Base-by-base conservation (phyloP, 2,329 filamentous ascomycete species). In the Drechmeria coniospora region DNA sequence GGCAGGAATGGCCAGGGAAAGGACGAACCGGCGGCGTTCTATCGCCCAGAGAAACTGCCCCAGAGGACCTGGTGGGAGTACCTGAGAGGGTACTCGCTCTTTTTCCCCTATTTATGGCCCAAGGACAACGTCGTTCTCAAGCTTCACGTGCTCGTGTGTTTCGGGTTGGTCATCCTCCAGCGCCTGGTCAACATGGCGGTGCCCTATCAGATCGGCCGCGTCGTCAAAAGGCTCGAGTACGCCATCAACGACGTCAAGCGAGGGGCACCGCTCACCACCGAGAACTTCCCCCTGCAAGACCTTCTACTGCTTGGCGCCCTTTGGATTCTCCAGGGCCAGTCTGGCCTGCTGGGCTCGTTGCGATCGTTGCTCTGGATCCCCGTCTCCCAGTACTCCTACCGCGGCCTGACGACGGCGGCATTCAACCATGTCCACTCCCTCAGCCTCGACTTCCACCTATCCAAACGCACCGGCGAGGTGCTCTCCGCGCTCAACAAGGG, bases 71-170 rank as follows among this genome's bases (percentile, higher is more conserved):
- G 90, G 90, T 92, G 80, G 74, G 86, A 95, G 47, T 98, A 98
- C 50, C 61, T 94, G 34, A 75, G 78, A 37, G 84, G 87, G 25
- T 98, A 95, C 52, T 80, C 78, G 9, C 63, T 94, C 28, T 93
- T 98, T 55, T 92, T 95, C 49, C 87, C 86, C 0, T 98, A 95
- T 47, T 70, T 95, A 32, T 98, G 90, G 90, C 90, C 90, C 1
- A 79, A 75, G 43, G 87, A 87, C 45, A 75, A 82, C 21, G 23
- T 47, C 5, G 67, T 63, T 37, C 62, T 98, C 30, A 78, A 94
- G 56, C 38, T 83, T 15, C 67, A 86, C 30, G 83, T 94, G 13
- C 50, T 92, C 13, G 43, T 84, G 26, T 95, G 90, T 54, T 86
- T 95, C 45, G 28, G 72, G 20, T 65, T 98, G 26, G 73, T 95